Evolutionary conservation across 768 basidiomycete genomes (phyloP), one percentile per base, ranked within the genome.

Genomic region (Amyloporia xantha): DNA sequence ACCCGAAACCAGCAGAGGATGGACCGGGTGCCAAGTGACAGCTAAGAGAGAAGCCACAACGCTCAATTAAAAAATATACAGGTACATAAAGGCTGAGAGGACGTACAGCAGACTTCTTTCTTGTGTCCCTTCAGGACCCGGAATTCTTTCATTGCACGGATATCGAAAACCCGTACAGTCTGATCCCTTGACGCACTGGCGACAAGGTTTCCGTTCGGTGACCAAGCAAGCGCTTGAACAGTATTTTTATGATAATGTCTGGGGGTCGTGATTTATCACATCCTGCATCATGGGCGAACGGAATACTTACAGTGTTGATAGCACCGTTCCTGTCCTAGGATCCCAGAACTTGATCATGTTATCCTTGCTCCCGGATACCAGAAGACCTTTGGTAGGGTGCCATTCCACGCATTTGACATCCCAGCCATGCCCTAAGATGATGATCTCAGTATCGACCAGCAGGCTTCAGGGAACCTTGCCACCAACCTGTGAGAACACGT

Each of bases 301-400:
- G 13, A 49, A 4, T 44, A 68, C 85, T 52, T 63, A 94, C 93
- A 97, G 69, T 0, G 94, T 96, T 4, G 91, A 91, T 5, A 99
- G 76, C 9, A 84, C 82, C 0, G 89, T 93, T 28, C 88, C 91
- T 9, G 91, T 91, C 30, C 96, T 77, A 19, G 96, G 96, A 65
- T 99, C 96, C 96, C 96, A 99, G 69, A 99, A 99, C 61, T 98
- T 98, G 68, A 98, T 91, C 58, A 91, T 80, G 66, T 97, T 96
- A 68, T 99, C 96, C 68, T 98, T 98, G 58, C 90, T 91, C 21
- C 96, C 96, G 2, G 91, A 93, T 4, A 89, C 92, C 19, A 99
- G 77, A 7, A 99, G 73, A 9, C 95, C 95, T 67, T 98, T 97
- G 0, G 87, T 91, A 4, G 93, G 92, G 68, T 99, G 96, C 96